Percentiles rank a stretch among this genome's conserved stretches.
phyloP scores from a whole-genome alignment of 148 eudicot species.

The Vaccinium corymbosum region DNA sequence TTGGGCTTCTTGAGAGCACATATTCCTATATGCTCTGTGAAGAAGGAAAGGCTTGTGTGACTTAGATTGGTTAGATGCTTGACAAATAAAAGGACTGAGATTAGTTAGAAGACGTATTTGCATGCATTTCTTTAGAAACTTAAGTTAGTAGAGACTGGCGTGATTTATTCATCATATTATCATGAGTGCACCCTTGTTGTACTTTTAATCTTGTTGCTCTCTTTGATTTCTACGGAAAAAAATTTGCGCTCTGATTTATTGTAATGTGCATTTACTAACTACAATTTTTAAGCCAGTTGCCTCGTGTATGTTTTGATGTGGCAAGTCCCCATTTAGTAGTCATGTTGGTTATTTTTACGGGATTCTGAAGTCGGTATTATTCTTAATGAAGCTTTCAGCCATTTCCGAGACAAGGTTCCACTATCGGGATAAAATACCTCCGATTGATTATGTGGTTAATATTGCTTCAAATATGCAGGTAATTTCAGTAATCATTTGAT shows the following conservation, averaged over 20 bases:
- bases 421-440: neutral
- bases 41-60: neutral
- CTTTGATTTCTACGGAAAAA: too few relatives aligned
- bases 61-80: neutral
- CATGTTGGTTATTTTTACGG: neutral
- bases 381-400: slow-evolving; percentile 8
- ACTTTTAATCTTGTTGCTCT: too few relatives aligned
- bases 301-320: neutral
- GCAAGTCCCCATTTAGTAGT: neutral
- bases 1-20: neutral
- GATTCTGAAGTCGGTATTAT: neutral
- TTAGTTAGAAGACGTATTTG: neutral
- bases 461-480: slow-evolving; percentile 5
- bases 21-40: neutral
- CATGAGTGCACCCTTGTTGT: neutral
- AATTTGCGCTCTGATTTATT: neutral
- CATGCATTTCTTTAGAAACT: neutral
- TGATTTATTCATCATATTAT: too few relatives aligned
- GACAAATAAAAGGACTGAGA: neutral
- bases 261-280: neutral
- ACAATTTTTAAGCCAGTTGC: neutral
- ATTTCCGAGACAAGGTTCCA: neutral
- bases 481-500: neutral
- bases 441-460: neutral
- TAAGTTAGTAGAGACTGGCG: neutral